These are phyloP conservation scores for Diversispora epigaea DNA, from an alignment of 192 early-diverging fungal genomes.

Conservation along the genomic window DNA sequence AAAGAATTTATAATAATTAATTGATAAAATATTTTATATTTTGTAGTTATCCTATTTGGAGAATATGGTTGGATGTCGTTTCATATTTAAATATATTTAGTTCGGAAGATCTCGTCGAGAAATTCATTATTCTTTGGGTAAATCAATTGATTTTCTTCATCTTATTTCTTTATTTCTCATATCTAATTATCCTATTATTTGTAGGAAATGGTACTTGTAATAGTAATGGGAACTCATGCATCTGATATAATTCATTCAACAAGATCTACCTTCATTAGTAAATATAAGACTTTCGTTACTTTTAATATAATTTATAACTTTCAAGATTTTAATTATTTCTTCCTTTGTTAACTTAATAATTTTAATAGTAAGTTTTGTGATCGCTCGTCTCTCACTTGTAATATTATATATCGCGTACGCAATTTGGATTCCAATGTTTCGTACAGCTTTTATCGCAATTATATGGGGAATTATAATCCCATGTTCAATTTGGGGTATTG, in stretches of 20 bases:
- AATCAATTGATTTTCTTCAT: neutral
- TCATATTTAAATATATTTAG: conserved; percentile 25
- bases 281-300: too few relatives aligned
- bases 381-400: conserved; percentile 3
- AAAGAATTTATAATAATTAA: too few relatives aligned
- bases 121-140: conserved; percentile 34
- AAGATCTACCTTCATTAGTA: neutral
- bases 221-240: conserved; percentile 30
- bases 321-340: neutral
- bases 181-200: neutral
- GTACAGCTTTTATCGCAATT: conserved; percentile 1
- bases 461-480: conserved; percentile 31
- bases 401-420: conserved; percentile 3
- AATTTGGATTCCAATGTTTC: conserved; percentile 21
- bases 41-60: conserved; percentile 26
- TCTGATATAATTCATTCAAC: neutral
- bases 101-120: conserved; percentile 37
- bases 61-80: conserved; percentile 18
- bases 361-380: conserved; percentile 7
- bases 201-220: conserved; percentile 32
- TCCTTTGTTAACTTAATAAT: neutral
- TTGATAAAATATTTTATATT: neutral
- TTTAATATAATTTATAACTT: neutral
- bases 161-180: too few relatives aligned
- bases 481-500: conserved; percentile 10